These are phyloP conservation scores for Camelina neglecta DNA, from an alignment of 345 rosid species.

Conservation along the genomic window DNA sequence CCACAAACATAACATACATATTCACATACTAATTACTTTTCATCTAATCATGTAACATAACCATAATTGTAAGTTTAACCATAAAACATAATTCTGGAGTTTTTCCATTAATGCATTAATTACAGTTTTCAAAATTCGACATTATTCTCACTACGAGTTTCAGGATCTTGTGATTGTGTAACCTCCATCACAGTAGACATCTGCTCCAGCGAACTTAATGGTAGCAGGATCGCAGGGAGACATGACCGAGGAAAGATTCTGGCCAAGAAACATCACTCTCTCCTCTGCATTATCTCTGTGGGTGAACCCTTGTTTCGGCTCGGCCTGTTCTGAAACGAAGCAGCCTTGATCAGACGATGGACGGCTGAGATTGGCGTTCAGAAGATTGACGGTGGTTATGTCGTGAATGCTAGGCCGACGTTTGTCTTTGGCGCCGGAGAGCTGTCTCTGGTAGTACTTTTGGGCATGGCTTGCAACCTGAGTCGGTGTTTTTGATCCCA, in stretches of 20 bases:
- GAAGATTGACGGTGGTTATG: conserved; percentile 82
- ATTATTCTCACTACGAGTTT: neutral
- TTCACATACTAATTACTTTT: conserved; percentile 29
- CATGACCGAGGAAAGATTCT: conserved; percentile 40
- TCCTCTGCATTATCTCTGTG: conserved; percentile 20
- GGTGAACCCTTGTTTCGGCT: conserved; percentile 26
- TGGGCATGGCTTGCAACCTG: conserved; percentile 99
- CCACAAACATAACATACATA: conserved; percentile 23
- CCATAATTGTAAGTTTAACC: conserved; percentile 20
- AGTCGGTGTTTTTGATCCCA: conserved; percentile 89
- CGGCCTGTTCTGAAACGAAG: conserved; percentile 12
- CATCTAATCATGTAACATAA: conserved; percentile 31
- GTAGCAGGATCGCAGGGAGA: conserved; percentile 13
- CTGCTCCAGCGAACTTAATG: conserved; percentile 9
- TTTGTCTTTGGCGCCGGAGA: conserved; percentile 87
- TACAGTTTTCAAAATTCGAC: conserved; percentile 23
- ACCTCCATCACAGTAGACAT: conserved; percentile 17
- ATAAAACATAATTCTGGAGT: conserved; percentile 1
- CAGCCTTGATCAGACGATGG: conserved; percentile 44
- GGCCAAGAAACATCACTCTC: conserved; percentile 44
- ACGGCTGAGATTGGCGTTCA: conserved; percentile 49
- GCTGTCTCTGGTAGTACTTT: conserved; percentile 94
- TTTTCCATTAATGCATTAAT: conserved; percentile 2
- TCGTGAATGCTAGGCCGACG: conserved; percentile 97
- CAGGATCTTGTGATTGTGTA: conserved; percentile 6